Base-by-base conservation (phyloP, 2,329 filamentous ascomycete genomes). In the Dactylellina sp. region DNA sequence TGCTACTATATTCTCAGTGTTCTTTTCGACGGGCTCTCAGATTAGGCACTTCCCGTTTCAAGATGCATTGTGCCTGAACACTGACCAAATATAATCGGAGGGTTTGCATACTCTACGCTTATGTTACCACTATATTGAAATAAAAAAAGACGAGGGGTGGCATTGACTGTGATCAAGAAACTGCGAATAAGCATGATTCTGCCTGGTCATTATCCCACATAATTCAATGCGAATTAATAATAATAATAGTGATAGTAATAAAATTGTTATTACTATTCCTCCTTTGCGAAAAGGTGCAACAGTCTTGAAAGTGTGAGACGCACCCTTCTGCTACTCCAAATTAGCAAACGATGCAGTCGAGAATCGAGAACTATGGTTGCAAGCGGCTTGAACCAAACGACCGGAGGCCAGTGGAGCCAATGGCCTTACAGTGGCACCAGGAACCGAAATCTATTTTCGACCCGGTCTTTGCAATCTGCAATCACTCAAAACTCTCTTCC, bases 1-100 rank as follows among this genome's bases (percentile, higher is more conserved):
- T 7, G 7, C 14, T 18, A 14, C 16, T 12, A n/a, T 5, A 3
- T 42, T 42, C 16, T 42, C 16, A 5, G 4, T n/a, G 11, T 5
- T 42, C 20, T 40, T 52, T 35, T 55, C 37, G 49, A 39, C 49
- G 28, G 44, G 44, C 44, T n/a, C 12, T 53, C 49, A 28, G 49
- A 53, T 64, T 35, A 56, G 60, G 60, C 52, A 65, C 55, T 60
- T 72, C 55, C 37, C 37, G 68, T 72, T 72, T 72, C 68, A 72
- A 32, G 47, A 37, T 59, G 68, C 60, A 72, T 72, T 65, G 68
- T 60, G 60, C 60, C 60, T 63, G 65, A 56, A 50, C 56, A 49
- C 57, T 56, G 42, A 22, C 64, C 49, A 64, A 72, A 60, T 53
- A 22, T 37, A 2, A 11, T 47, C 44, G 53, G 60, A 55, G 60